phyloP scores from a whole-genome alignment of 306 rosid genomes.

The Chamaecrista fasciculata region DNA sequence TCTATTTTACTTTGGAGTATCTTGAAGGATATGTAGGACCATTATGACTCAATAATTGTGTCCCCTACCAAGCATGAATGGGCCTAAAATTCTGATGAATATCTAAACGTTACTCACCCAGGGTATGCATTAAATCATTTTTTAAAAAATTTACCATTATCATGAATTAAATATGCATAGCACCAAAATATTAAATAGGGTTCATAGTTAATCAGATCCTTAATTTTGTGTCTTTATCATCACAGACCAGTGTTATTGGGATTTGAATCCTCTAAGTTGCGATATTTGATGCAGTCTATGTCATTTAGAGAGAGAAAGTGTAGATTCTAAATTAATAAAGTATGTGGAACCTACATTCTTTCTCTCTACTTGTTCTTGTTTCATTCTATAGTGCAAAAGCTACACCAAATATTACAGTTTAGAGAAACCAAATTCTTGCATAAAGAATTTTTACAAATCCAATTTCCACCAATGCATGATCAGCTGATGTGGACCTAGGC shows the following conservation, averaged over 20 bases:
- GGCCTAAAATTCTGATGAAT: constrained; percentile 15
- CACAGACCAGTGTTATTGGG: too few species aligned
- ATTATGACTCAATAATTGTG: constrained; percentile 8
- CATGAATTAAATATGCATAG: not conserved
- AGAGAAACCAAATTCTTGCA: too few species aligned
- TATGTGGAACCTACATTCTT: too few species aligned
- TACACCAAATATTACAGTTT: too few species aligned
- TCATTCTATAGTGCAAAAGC: too few species aligned
- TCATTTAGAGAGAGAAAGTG: too few species aligned
- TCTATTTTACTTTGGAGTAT: not conserved
- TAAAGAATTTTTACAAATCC: too few species aligned
- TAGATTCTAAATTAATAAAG: too few species aligned
- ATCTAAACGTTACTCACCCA: constrained; percentile 9
- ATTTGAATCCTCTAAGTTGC: too few species aligned
- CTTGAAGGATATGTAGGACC: not conserved
- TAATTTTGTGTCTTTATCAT: too few species aligned
- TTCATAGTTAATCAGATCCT: not conserved
- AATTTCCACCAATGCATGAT: constrained; percentile 11
- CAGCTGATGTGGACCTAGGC: constrained; percentile 9
- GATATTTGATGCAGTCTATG: too few species aligned
- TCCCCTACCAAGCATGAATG: not conserved
- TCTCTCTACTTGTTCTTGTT: too few species aligned
- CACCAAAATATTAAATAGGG: constrained; percentile 1
- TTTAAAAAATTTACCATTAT: constrained; percentile 11
- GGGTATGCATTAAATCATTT: constrained; percentile 20